A percentile compares a stretch with the other conserved stretches of the same genome.
Conservation (phyloP, 169 alveolate species). For the Fabrea salina region DNA sequence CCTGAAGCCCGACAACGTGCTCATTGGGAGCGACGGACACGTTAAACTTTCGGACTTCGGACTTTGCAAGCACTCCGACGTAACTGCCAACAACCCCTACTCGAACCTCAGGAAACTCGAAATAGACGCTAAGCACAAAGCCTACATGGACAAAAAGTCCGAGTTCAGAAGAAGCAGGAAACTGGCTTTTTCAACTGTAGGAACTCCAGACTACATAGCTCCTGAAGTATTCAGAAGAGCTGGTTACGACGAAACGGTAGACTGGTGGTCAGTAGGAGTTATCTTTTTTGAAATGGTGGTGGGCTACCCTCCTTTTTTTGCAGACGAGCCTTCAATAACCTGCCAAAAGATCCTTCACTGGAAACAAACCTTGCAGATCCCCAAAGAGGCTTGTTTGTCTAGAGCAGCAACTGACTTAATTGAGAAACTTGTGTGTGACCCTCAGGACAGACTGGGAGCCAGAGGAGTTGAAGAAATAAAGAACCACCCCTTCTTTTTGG, state of each 20-base stretch:
- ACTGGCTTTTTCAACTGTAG: slow-evolving; percentile 79
- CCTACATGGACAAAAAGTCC: neutral
- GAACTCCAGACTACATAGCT: slow-evolving; percentile 87
- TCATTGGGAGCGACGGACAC: slow-evolving; percentile 84
- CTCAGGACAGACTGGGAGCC: slow-evolving; percentile 53
- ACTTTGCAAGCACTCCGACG: slow-evolving; percentile 68
- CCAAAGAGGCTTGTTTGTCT: slow-evolving; percentile 73
- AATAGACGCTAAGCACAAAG: neutral
- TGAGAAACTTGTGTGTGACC: slow-evolving; percentile 63
- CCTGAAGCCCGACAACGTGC: slow-evolving; percentile 89
- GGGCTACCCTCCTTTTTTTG: slow-evolving; percentile 86
- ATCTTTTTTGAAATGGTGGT: slow-evolving; percentile 86
- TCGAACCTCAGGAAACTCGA: slow-evolving; percentile 2
- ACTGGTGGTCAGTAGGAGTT: slow-evolving; percentile 88
- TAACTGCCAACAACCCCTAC: neutral
- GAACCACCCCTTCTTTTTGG: slow-evolving; percentile 75
- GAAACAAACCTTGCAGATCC: slow-evolving; percentile 74
- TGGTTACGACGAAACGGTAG: slow-evolving; percentile 85
- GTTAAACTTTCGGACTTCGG: slow-evolving; percentile 86
- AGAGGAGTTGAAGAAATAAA: slow-evolving; percentile 79
- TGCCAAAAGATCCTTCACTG: slow-evolving; percentile 84
- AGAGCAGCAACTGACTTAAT: slow-evolving; percentile 78
- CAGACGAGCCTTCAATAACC: slow-evolving; percentile 67
- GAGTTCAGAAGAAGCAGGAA: slow-evolving; percentile 49
- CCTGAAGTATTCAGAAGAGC: slow-evolving; percentile 80